Evolutionary conservation across 768 basidiomycete species (phyloP).

Genomic region (Pisolithus tinctorius): DNA sequence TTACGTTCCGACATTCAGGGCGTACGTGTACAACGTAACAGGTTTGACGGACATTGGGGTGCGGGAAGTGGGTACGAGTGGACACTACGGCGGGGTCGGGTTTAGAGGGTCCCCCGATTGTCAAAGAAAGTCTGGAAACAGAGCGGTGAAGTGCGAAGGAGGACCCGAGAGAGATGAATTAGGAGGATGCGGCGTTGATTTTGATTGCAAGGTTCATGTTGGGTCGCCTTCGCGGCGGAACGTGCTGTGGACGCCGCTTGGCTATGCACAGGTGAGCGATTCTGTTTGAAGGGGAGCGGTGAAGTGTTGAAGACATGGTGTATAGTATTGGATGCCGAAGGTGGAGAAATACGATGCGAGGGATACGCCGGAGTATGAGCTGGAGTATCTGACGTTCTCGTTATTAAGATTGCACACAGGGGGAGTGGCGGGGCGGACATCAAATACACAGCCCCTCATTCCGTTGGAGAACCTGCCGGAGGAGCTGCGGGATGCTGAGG

Average conservation of each 20-base stretch:
- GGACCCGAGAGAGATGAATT: constrained; percentile 62
- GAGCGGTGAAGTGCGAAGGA: constrained; percentile 33
- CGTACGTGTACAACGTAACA: constrained; percentile 77
- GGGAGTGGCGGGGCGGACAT: constrained; percentile 12
- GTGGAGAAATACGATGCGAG: constrained; percentile 42
- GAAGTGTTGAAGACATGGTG: constrained; percentile 2
- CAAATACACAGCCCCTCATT: constrained; percentile 41
- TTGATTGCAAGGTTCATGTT: constrained; percentile 55
- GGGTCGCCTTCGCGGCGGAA: constrained; percentile 68
- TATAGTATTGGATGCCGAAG: constrained; percentile 62
- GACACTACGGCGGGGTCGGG: background rate
- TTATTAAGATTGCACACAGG: constrained; percentile 35
- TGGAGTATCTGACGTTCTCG: constrained; percentile 74
- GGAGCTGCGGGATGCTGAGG: constrained; percentile 35
- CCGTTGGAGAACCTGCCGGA: constrained; percentile 51
- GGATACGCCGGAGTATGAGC: constrained; percentile 52
- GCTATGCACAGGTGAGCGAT: constrained; percentile 75
- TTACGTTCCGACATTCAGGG: constrained; percentile 73
- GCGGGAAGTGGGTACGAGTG: constrained; percentile 6
- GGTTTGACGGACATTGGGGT: constrained; percentile 15
- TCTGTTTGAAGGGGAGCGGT: background rate
- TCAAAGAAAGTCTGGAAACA: constrained; percentile 41
- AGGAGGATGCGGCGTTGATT: constrained; percentile 19
- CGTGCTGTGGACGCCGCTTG: constrained; percentile 63
- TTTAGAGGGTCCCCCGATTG: constrained; percentile 30